Base-by-base conservation (phyloP, 106 monocot species). In the Amphibolis antarctica region DNA sequence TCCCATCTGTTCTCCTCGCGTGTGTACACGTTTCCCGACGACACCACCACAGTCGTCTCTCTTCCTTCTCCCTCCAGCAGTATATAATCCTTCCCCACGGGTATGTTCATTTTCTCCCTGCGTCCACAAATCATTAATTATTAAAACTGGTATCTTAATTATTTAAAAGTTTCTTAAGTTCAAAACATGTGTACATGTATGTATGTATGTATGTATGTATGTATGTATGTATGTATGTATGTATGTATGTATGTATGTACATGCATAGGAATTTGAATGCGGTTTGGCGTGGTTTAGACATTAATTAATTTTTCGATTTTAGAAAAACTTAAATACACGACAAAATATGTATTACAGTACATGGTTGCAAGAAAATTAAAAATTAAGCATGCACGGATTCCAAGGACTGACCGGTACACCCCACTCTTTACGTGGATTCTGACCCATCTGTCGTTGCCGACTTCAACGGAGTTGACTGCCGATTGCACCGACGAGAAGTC, bases 401-500 rank as follows among this genome's bases (percentile, higher is more conserved):
- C n/a, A 12, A 7, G 2, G 4, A 45, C 18, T 62, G 44, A 63
- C 66, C 11, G 10, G 53, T 66, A 66, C 12, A 42, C 30, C 7
- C 53, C 66, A 1, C 22, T 52, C 15, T 42, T 23, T 20, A 66
- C 42, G 12, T 53, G 66, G 20, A 66, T 66, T 42, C 13, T 52
- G 21, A 66, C 42, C 66, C 66, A 66, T 15, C 19, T 15, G 9
- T 31, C 12, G 53, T 66, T 66, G 53, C 36, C 66, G 5, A 21
- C 10, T 12, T 52, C 53, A 14, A 66, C 36, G 18, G 66, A 51
- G 42, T 66, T 12, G 66, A 66, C 18, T 28, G 66, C 66, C 9
- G 66, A 48, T 42, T 66, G 66, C 19, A 66, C 11, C 18, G 53
- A 13, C 1, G 9, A 30, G 53, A 54, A 66, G 20, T 54, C 20